These are phyloP conservation scores for Syzygium grande DNA, from an alignment of 345 rosid genomes.

Conservation along the genomic window DNA sequence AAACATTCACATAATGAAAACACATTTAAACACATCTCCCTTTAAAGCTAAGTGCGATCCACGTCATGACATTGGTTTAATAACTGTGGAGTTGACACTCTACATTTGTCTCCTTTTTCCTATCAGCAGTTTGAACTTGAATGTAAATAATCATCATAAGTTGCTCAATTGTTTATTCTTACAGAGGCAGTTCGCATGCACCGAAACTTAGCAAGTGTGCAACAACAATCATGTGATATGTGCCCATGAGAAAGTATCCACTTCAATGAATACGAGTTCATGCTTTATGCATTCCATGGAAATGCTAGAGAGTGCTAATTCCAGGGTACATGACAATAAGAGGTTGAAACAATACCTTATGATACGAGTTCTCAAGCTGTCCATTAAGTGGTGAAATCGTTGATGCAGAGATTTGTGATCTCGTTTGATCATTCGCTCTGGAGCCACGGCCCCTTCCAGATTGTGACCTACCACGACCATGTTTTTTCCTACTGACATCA, in stretches of 20 bases:
- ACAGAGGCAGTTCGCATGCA: not conserved
- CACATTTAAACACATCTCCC: not conserved
- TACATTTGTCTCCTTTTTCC: not conserved
- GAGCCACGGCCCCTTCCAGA: constrained; percentile 91
- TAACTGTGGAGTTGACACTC: not conserved
- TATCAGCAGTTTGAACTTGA: not conserved
- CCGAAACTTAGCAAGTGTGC: not conserved
- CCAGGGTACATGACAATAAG: not conserved
- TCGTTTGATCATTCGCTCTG: constrained; percentile 51
- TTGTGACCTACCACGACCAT: constrained; percentile 74
- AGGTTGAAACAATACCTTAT: constrained; percentile 41
- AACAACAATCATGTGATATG: not conserved
- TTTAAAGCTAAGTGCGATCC: not conserved
- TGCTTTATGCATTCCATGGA: not conserved
- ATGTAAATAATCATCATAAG: not conserved
- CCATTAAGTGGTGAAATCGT: constrained; percentile 46
- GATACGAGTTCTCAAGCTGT: constrained; percentile 48
- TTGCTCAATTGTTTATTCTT: not conserved
- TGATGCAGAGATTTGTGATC: constrained; percentile 40
- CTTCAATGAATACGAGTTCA: not conserved
- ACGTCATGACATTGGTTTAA: not conserved
- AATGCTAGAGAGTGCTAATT: not conserved
- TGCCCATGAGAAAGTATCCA: not conserved
- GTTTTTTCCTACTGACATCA: constrained; percentile 66
- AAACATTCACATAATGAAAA: not conserved